phyloP scores from a whole-genome alignment of 148 eudicot genomes.

The Heliamphora exappendiculata region DNA sequence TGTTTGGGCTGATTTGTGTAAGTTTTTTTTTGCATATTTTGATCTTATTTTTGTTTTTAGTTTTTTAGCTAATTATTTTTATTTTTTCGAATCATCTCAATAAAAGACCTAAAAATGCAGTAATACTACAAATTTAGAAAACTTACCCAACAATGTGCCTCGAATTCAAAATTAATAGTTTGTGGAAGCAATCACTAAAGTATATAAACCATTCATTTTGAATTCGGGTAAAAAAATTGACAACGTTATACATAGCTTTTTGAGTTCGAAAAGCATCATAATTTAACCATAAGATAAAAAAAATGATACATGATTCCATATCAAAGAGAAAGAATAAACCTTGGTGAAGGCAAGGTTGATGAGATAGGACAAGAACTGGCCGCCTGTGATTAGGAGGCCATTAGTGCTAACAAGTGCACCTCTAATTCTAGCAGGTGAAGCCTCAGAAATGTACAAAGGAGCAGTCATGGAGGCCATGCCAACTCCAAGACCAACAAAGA shows the following conservation, averaged over 20 bases:
- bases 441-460: conserved; percentile 45
- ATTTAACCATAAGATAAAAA: no score
- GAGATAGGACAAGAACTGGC: conserved; percentile 40
- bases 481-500: conserved; percentile 43
- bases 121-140: no score
- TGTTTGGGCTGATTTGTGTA: no score
- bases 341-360: conserved; percentile 43
- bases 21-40: no score
- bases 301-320: neutral
- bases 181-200: no score
- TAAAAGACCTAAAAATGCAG: no score
- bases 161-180: no score
- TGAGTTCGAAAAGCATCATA: neutral
- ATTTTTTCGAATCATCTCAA: no score
- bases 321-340: conserved; percentile 11
- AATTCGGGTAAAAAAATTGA: neutral
- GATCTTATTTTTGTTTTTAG: no score
- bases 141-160: no score
- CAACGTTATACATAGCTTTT: neutral
- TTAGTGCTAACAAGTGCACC: conserved; percentile 46
- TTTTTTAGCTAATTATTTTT: no score
- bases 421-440: conserved; percentile 44
- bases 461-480: conserved; percentile 57
- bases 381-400: conserved; percentile 35
- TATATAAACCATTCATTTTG: neutral